These are phyloP conservation scores for Puccinia hordei DNA, from an alignment of 1,284 basidiomycete genomes.

Conservation along the genomic window DNA sequence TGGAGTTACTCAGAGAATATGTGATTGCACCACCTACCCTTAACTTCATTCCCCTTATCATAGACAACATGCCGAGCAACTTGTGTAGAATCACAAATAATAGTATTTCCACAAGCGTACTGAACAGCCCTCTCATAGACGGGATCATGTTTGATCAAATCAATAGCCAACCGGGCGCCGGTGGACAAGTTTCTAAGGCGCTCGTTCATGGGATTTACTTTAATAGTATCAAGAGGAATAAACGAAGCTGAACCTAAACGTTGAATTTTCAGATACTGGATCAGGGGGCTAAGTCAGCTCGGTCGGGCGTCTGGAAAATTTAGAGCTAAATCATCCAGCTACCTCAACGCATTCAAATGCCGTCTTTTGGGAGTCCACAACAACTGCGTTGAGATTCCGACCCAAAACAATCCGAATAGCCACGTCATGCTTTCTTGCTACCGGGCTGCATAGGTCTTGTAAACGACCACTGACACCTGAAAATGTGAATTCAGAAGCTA, in stretches of 20 bases:
- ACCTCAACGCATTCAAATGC: slow-evolving; percentile 97
- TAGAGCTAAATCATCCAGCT: slow-evolving; percentile 52
- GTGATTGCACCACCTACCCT: slow-evolving; percentile 66
- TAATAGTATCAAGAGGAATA: slow-evolving; percentile 93
- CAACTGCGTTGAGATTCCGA: slow-evolving; percentile 89
- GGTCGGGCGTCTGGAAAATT: neutral
- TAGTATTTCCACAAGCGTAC: slow-evolving; percentile 88
- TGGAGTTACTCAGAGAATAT: neutral
- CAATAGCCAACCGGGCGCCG: slow-evolving; percentile 88
- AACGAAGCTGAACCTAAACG: slow-evolving; percentile 94
- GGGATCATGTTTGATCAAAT: slow-evolving; percentile 86
- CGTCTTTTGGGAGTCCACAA: slow-evolving; percentile 93
- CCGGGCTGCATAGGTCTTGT: slow-evolving; percentile 88
- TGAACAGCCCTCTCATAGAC: slow-evolving; percentile 90
- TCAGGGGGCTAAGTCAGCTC: slow-evolving; percentile 11
- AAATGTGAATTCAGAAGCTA: slow-evolving; percentile 52
- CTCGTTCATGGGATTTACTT: slow-evolving; percentile 89
- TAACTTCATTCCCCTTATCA: slow-evolving; percentile 91
- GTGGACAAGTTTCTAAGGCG: slow-evolving; percentile 87
- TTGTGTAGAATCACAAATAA: slow-evolving; percentile 93
- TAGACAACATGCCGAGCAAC: slow-evolving; percentile 87
- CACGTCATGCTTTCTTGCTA: slow-evolving; percentile 84
- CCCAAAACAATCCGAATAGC: slow-evolving; percentile 95
- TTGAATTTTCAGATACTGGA: slow-evolving; percentile 89
- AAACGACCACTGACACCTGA: slow-evolving; percentile 70